Evolutionary conservation across 805 yeast species (phyloP), one percentile per base, ranked within the genome.

Genomic region (Candida taoyuanica): DNA sequence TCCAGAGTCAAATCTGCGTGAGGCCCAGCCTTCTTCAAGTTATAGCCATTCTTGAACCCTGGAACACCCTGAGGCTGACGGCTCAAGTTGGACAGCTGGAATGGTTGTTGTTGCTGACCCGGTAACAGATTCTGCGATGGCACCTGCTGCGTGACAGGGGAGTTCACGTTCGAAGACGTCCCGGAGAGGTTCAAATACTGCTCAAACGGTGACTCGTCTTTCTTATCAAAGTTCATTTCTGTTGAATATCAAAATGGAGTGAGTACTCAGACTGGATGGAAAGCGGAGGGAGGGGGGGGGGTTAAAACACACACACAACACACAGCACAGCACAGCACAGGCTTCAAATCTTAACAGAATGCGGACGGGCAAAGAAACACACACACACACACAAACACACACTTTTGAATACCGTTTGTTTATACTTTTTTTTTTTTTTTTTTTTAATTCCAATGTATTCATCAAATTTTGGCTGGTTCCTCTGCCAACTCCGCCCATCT

Each of bases 141-240:
- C 9, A 33, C 13, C 16, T 40, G 37, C n/a, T 18, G 26, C 3
- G 16, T 27, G 12, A 31, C 18, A 1, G 52, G 48, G 12, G 48
- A 35, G 40, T 40, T 40, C n/a, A 39, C 26, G 8, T 40, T 36
- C 6, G 54, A 50, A 7, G 52, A 48, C 5, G 40, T 11, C 15
- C 38, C 46, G 5, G 46, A 42, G 7, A 50, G 29, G 24, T 46
- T 49, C 14, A 50, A 37, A 37, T 29, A 50, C 35, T 50, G 50
- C 13, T 49, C 52, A 26, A 50, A 44, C 3, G 33, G 28, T 13
- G 30, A 29, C 12, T 46, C 50, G 25, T 44, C 46, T 28, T 46
- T 43, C 34, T 34, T 32, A 4, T 36, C 37, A 31, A 21, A 15
- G 17, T 21, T 28, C 41, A 37, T 33, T 25, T 18, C 18, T 7